These are phyloP conservation scores for Verticillium isaacii DNA, from an alignment of 2,329 filamentous ascomycete genomes.

Conservation along the genomic window DNA sequence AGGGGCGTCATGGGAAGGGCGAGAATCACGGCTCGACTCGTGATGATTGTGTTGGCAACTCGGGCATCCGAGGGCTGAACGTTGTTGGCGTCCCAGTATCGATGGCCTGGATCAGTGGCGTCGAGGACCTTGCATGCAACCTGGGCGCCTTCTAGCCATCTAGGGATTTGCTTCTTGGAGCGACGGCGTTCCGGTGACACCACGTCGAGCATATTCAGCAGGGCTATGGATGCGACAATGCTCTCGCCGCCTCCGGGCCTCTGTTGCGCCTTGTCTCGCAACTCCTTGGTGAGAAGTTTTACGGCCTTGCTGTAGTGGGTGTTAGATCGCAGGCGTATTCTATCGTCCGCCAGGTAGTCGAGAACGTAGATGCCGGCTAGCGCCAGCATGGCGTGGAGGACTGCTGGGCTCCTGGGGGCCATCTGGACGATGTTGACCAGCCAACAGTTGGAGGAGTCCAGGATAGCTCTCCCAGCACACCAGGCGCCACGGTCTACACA, in stretches of 20 bases:
- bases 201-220: conserved; percentile 11
- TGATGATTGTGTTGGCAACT: conserved; percentile 32
- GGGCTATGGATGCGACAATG: conserved; percentile 20
- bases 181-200: conserved; percentile 30
- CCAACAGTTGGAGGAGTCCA: conserved; percentile 33
- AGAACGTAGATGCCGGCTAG: conserved; percentile 35
- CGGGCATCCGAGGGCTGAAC: conserved; percentile 28
- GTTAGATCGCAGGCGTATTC: conserved; percentile 26
- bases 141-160: conserved; percentile 32
- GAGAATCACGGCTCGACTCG: conserved; percentile 31
- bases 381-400: conserved; percentile 32
- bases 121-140: conserved; percentile 29
- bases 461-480: conserved; percentile 34
- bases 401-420: conserved; percentile 24
- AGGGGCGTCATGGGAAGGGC: conserved; percentile 33
- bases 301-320: conserved; percentile 19
- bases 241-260: conserved; percentile 3
- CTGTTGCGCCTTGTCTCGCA: background rate
- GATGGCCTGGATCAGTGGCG: conserved; percentile 26
- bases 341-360: conserved; percentile 29
- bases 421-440: conserved; percentile 33
- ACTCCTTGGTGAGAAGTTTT: conserved; percentile 23
- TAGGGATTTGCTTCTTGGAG: conserved; percentile 24
- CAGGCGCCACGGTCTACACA: background rate
- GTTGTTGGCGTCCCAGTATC: conserved; percentile 28